Evolutionary conservation across 2,329 filamentous ascomycete species (phyloP), one percentile per base, ranked within the genome.

Genomic region (Colletotrichum tamarilloi): DNA sequence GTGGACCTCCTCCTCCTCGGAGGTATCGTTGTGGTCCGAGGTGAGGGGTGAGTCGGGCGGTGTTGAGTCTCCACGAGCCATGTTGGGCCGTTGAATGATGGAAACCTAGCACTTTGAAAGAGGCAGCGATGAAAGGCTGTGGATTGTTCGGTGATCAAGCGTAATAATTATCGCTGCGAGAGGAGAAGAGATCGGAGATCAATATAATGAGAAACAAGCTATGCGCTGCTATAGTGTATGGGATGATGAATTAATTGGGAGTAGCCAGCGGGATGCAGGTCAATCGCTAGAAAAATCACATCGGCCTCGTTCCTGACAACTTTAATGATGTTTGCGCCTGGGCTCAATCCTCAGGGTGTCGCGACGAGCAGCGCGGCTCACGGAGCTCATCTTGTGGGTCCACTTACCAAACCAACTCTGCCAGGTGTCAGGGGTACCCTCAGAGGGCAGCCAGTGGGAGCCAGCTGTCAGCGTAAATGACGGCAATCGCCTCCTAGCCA

Each of bases 31-130:
- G 59, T 74, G 62, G 14, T 67, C 63, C 70, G 73, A 76, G 35
- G 74, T 75, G 11, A 76, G 62, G n/a, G 74, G 74, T 19, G 74
- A 76, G 52, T 73, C 69, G 53, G 60, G 69, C 30, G 73, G 69
- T 52, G 73, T 68, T 5, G 63, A 73, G 35, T 74, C 62, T 55
- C 62, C 62, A 58, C 72, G 72, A 67, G 62, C 68, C 72, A 74
- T 74, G 26, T 32, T 62, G 55, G 6, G 46, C 30, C 22, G 55
- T 38, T 55, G n/a, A 46, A 55, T 38, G 62, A 64, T 59, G 56
- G 52, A 55, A 68, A 62, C 22, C 32, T 71, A 22, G 42, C 42
- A 49, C 49, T 71, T 71, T 38, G 53, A 70, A 56, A 28, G 66
- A 69, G 69, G 59, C 53, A 63, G 42, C 32, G 60, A 72, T 32